Evolutionary conservation across 108 stramenopile genomes (phyloP), one percentile per base, ranked within the genome.

Genomic region (Conticribra weissflogii): DNA sequence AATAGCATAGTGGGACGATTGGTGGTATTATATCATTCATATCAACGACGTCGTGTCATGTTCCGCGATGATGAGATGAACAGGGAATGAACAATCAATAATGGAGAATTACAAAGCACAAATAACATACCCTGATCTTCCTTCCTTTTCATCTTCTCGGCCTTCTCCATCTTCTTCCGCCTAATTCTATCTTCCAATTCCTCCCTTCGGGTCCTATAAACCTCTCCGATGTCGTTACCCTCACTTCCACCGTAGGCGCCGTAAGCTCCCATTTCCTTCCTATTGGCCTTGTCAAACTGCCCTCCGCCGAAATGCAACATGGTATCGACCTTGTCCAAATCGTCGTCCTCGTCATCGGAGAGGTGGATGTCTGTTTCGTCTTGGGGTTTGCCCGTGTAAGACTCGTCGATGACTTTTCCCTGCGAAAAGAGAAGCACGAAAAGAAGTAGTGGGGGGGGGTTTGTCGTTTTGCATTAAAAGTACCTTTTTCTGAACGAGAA

Each of bases 231-330:
- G 50, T 85, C 78, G 18, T 71, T 59, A 23, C 56, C 50, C 18
- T 50, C 58, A 22, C 56, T 65, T 24, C 69, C 75, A 18, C 21
- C 23, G 8, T 66, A n/a, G n/a, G n/a, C 54, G 18, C 88, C 86
- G 33, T 91, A 91, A 0, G 79, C 82, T 69, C 88, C 75, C 12
- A 53, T 71, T 31, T 74, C 56, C 22, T 41, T 54, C 17, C 66
- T 62, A 32, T 66, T 77, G 0, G 57, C 50, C 32, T 32, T 50
- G 44, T 65, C 68, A 45, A 82, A 66, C 27, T 66, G 66, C 14
- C 88, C 81, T 14, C 93, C 94, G 41, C 97, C 97, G 68, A 98
- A 98, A 78, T 98, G 96, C 32, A 98, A 79, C 64, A 82, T 76
- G 2, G 95, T 95, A 68, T 97, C 96, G 24, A 86, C 70, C 44